Base-by-base conservation (phyloP, 139 green algal genomes). In the Asterochloris sp. region DNA sequence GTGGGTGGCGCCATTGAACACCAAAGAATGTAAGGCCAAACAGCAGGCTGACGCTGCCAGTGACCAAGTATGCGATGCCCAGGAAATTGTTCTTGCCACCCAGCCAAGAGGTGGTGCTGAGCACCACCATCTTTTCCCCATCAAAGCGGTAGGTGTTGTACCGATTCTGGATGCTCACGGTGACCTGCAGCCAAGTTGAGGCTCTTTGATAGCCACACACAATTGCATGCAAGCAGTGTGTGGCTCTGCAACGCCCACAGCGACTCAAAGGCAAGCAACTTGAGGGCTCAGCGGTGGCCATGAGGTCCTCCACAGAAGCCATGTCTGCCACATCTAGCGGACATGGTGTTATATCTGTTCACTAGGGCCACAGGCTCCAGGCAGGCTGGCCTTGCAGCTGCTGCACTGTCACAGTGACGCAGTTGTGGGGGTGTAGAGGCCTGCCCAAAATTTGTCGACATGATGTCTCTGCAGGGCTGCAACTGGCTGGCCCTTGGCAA, bases 121-220 rank as follows among this genome's bases (percentile, higher is more conserved):
- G 77, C 16, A 93, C 83, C 15, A 92, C 78, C 28, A 82, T 26
- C 73, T 96, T 96, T 66, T 84, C 62, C 13, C 92, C 92, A 54
- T 67, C 76, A 67, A 87, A 96, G 11, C n/a, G 71, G 82, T 97
- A 97, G 0, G 89, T 94, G 86, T 97, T 97, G 86, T 96, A 97
- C 11, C 85, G 81, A 81, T 95, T 96, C 29, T 77, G 62, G 16
- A 97, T 83, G 15, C 63, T 21, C 0, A 95, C 69, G 2, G 26
- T 90, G 29, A 79, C 47, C 27, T 54, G 38, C 38, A 54, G 38
- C 2, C 38, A 16, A 13, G 60, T 61, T 61, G 11, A 61, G 10
- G 14, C 17, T 19, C 23, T 54, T 9, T 27, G 71, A 54, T 76
- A 26, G 19, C 66, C 19, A 24, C 21, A 24, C 66, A 24, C 66